Evolutionary conservation across 2,329 filamentous ascomycete genomes (phyloP), one percentile per base, ranked within the genome.

Genomic region (Cephalotrichum gorgonifer): DNA sequence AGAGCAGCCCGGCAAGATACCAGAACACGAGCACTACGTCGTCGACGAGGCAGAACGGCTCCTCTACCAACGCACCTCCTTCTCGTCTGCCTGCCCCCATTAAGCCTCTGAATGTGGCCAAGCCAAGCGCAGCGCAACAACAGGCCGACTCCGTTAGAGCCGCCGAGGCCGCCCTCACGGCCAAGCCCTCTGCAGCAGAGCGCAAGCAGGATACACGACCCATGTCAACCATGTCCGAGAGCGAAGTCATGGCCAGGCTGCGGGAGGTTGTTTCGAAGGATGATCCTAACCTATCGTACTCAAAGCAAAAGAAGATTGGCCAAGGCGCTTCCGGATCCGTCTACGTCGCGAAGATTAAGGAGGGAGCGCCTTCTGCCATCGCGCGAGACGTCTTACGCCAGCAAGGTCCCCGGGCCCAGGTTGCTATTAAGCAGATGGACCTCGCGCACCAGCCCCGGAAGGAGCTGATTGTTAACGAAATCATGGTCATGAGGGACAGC

Each of bases 361-460:
- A 95, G 61, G 83, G 78, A 50, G 87, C 91, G 2, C 77, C 81
- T n/a, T 94, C 89, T n/a, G 67, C 75, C 15, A 79, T 87, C 55
- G 91, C 91, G 22, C 80, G 83, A 52, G 81, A 88, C 47, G 71
- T 96, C 31, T 77, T 95, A 53, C 81, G 86, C 39, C 81, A 83
- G 55, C 85, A 94, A 61, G 90, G 89, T 12, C 75, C 79, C 46
- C 81, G 87, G 54, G 88, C 88, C 45, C 88, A 96, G 64, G 93
- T 98, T 53, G 93, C 93, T 39, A 98, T 98, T 64, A 98, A 98
- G 73, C 93, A 98, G 71, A 98, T 98, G 93, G 93, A 98, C 70
- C 79, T 98, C 50, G 88, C 91, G 46, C 93, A 95, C 62, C 93
- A 98, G 67, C 93, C 93, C 44, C 79, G 93, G 51, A 98, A 98